Percentiles rank a stretch among this genome's conserved stretches.
Conservation (phyloP, 2,329 filamentous ascomycete species). For the Curvularia sp. region DNA sequence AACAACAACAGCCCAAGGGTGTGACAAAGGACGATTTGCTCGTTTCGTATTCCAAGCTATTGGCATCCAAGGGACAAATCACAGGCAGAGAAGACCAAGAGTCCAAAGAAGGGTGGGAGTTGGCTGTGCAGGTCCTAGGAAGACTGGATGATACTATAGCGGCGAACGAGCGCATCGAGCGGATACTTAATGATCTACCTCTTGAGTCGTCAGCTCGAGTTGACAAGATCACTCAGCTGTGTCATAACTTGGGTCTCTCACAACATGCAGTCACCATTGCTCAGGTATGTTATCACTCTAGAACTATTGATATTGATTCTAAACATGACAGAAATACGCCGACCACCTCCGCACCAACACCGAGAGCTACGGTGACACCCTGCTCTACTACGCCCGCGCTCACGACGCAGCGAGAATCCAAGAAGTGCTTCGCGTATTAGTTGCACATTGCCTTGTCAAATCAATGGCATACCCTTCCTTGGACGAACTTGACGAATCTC, state of each 20-base stretch:
- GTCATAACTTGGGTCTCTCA: conserved; percentile 78
- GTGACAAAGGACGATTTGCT: conserved; percentile 82
- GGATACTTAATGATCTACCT: conserved; percentile 75
- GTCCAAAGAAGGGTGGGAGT: conserved; percentile 78
- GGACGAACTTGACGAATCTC: conserved; percentile 74
- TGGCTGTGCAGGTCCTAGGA: conserved; percentile 82
- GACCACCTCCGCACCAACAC: conserved; percentile 75
- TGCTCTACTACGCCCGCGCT: conserved; percentile 90
- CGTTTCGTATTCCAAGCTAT: conserved; percentile 75
- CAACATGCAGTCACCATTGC: conserved; percentile 81
- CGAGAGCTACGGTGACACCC: conserved; percentile 81
- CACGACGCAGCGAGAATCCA: conserved; percentile 81
- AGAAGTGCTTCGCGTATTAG: conserved; percentile 84
- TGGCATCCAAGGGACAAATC: conserved; percentile 57
- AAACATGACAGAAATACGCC: conserved; percentile 73
- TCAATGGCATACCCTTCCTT: conserved; percentile 79
- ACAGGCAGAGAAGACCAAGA: conserved; percentile 39
- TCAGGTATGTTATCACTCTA: conserved; percentile 66
- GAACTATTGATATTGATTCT: conserved; percentile 17
- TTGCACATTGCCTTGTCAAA: conserved; percentile 85
- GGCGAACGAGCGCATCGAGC: conserved; percentile 76
- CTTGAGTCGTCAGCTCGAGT: conserved; percentile 74
- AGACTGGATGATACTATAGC: conserved; percentile 76
- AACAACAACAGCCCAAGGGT: conserved; percentile 37
- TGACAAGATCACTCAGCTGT: conserved; percentile 80